Percentiles rank a stretch among this genome's conserved stretches.
Conservation (phyloP, 306 rosid genomes). For the Begonia loranthoides region DNA sequence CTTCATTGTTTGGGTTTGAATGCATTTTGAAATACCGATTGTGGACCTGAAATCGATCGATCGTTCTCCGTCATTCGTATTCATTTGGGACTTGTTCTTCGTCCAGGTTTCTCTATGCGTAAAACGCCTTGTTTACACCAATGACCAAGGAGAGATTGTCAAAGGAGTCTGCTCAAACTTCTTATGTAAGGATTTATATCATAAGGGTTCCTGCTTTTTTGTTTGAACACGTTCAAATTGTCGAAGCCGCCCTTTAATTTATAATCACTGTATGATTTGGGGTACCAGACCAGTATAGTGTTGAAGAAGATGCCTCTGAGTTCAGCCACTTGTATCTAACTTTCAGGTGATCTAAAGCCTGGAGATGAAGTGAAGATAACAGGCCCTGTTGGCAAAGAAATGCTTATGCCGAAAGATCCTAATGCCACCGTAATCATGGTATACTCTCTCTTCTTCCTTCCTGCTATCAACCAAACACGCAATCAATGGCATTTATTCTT, state of each 20-base stretch:
- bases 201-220: no score
- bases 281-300: no score
- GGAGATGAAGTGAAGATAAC: conserved; percentile 73
- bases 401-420: conserved; percentile 98
- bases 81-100: conserved; percentile 2
- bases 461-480: no score
- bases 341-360: conserved; percentile 85
- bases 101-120: conserved; percentile 92
- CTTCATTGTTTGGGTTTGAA: no score
- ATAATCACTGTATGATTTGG: no score
- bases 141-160: conserved; percentile 75
- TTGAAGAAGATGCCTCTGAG: no score
- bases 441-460: conserved; percentile 5
- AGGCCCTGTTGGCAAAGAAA: conserved; percentile 96
- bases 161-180: conserved; percentile 96
- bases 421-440: conserved; percentile 87
- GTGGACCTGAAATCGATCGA: background rate
- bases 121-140: conserved; percentile 85
- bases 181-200: conserved; percentile 46
- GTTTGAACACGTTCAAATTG: no score
- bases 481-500: no score
- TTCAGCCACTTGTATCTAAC: no score
- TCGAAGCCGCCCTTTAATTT: background rate
- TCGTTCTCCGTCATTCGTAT: background rate
- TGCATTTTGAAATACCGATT: no score